These are phyloP conservation scores for Neonectria hederae DNA, from an alignment of 2,329 filamentous ascomycete species.

Conservation along the genomic window DNA sequence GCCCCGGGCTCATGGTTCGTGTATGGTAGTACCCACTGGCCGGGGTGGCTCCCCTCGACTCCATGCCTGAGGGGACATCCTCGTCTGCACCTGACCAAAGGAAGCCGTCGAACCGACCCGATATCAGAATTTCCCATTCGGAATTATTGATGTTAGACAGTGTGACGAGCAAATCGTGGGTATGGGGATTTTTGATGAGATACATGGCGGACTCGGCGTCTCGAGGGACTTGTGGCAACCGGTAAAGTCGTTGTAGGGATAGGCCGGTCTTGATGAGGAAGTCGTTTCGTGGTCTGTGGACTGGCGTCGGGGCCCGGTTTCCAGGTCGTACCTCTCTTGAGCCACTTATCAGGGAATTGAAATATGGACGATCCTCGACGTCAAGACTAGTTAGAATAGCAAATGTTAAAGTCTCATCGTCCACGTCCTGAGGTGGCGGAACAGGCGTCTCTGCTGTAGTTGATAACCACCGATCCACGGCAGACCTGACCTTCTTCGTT, in stretches of 20 bases:
- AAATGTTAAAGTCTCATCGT: constrained; percentile 93
- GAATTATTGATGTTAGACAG: constrained; percentile 86
- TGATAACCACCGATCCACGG: constrained; percentile 89
- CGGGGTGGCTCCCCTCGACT: constrained; percentile 67
- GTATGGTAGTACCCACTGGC: constrained; percentile 56
- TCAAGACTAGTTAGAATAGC: constrained; percentile 91
- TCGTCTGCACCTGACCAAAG: constrained; percentile 90
- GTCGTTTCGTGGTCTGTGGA: constrained; percentile 72
- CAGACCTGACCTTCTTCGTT: constrained; percentile 90
- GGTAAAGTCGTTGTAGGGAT: constrained; percentile 86
- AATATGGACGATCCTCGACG: constrained; percentile 78
- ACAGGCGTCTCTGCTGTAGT: constrained; percentile 78
- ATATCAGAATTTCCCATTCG: constrained; percentile 97
- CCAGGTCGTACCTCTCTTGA: constrained; percentile 65
- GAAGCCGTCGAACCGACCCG: constrained; percentile 94
- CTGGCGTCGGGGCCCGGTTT: constrained; percentile 74
- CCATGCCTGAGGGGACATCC: constrained; percentile 53
- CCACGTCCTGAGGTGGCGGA: constrained; percentile 85
- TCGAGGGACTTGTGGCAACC: constrained; percentile 75
- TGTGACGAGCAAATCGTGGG: constrained; percentile 88
- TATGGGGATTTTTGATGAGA: constrained; percentile 80
- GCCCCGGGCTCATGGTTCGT: constrained; percentile 52
- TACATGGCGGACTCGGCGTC: constrained; percentile 89
- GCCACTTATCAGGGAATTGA: constrained; percentile 79
- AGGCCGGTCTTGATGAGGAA: constrained; percentile 79